These are phyloP conservation scores for Zygosaccharomyces pseudobailii DNA, from an alignment of 1,139 yeast genomes.

Conservation along the genomic window DNA sequence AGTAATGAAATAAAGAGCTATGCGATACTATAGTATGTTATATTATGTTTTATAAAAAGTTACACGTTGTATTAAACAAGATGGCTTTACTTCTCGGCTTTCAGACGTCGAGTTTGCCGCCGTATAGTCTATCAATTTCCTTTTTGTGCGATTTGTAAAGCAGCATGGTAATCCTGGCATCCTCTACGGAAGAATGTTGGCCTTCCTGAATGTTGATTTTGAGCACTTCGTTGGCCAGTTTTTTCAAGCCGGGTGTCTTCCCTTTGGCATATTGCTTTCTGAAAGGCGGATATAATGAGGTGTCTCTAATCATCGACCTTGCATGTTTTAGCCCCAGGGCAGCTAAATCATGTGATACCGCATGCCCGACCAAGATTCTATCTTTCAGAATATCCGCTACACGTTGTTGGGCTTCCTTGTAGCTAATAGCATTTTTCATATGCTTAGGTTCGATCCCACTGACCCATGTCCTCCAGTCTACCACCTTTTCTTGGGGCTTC, in stretches of 20 bases:
- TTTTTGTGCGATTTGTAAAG: slow-evolving; percentile 57
- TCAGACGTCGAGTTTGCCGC: not conserved
- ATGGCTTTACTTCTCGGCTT: not conserved
- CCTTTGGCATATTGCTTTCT: slow-evolving; percentile 53
- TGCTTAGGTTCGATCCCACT: slow-evolving; percentile 74
- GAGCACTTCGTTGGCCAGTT: slow-evolving; percentile 53
- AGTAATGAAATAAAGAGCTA: not conserved
- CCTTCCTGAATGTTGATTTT: slow-evolving; percentile 65
- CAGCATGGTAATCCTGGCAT: slow-evolving; percentile 83
- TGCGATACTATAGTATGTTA: not conserved
- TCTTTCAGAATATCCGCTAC: slow-evolving; percentile 48
- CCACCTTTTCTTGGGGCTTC: slow-evolving; percentile 65
- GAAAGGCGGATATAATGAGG: slow-evolving; percentile 59
- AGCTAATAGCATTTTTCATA: slow-evolving; percentile 61
- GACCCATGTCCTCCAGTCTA: slow-evolving; percentile 95
- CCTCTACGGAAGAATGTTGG: slow-evolving; percentile 84
- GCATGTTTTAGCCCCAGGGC: slow-evolving; percentile 69
- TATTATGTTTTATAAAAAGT: not conserved
- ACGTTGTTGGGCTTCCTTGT: slow-evolving; percentile 58
- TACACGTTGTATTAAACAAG: not conserved
- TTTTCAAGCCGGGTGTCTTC: slow-evolving; percentile 67
- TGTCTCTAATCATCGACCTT: slow-evolving; percentile 60
- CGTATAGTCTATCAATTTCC: slow-evolving; percentile 49
- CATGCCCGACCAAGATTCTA: slow-evolving; percentile 75
- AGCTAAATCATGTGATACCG: slow-evolving; percentile 71